phyloP scores from a whole-genome alignment of 495 filamentous ascomycete genomes.

The Talaromyces trachyspermus region DNA sequence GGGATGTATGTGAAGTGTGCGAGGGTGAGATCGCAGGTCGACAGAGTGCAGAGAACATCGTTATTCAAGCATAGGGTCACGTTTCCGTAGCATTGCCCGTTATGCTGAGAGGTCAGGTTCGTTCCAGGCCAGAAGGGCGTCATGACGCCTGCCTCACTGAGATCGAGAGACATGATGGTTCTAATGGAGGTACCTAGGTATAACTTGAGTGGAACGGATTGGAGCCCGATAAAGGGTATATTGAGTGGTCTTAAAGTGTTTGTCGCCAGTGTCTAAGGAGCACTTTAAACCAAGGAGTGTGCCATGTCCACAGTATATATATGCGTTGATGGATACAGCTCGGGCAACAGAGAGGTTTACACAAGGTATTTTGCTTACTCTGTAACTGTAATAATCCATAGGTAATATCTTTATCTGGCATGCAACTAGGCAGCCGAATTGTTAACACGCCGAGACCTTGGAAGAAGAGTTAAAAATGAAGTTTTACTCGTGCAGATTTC shows the following conservation, averaged over 20 bases:
- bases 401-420: not conserved
- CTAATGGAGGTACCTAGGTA: too few species aligned
- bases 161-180: constrained; percentile 1
- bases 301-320: not conserved
- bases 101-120: constrained; percentile 3
- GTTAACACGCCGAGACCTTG: not conserved
- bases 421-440: constrained; percentile 3
- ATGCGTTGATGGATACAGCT: not conserved
- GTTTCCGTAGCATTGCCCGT: constrained; percentile 4
- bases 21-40: constrained; percentile 29
- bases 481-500: not conserved
- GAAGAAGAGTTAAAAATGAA: not conserved
- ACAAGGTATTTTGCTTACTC: not conserved
- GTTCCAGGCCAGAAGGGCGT: constrained; percentile 3
- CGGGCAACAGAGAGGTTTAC: not conserved
- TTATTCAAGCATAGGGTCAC: constrained; percentile 4
- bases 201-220: not conserved
- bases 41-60: constrained; percentile 22
- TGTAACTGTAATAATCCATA: not conserved
- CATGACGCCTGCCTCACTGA: constrained; percentile 3
- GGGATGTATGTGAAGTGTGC: constrained; percentile 27
- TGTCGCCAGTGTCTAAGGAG: not conserved
- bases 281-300: not conserved
- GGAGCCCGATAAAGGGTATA: not conserved
- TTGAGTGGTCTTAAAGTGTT: not conserved